phyloP scores from a whole-genome alignment of 2,329 filamentous ascomycete species.

The Aspergillus pseudoviridinutans region DNA sequence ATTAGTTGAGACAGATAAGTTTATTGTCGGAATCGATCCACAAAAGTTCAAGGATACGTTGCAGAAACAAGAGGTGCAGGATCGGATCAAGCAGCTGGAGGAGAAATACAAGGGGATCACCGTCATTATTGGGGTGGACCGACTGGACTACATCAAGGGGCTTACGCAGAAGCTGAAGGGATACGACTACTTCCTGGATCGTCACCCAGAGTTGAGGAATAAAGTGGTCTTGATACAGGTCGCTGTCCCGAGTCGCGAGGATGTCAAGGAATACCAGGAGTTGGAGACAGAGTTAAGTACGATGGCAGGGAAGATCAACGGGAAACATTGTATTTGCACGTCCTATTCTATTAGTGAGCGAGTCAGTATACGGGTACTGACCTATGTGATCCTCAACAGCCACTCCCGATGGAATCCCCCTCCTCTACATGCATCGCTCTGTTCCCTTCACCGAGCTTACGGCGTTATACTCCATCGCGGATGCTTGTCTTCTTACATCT shows the following conservation, averaged over 20 bases:
- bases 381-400: conserved; percentile 40
- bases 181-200: conserved; percentile 84
- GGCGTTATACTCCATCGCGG: conserved; percentile 84
- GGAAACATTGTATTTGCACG: conserved; percentile 63
- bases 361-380: background rate
- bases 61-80: conserved; percentile 69
- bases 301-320: conserved; percentile 89
- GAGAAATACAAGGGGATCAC: conserved; percentile 86
- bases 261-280: conserved; percentile 95
- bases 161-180: conserved; percentile 92
- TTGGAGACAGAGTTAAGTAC: conserved; percentile 86
- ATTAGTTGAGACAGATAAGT: conserved; percentile 79
- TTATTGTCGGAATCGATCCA: conserved; percentile 92
- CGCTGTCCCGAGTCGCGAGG: conserved; percentile 75
- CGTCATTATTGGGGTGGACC: conserved; percentile 88
- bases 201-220: conserved; percentile 89
- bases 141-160: conserved; percentile 95
- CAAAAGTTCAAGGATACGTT: conserved; percentile 86
- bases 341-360: background rate
- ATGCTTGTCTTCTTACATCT: conserved; percentile 82
- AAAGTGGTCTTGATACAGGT: conserved; percentile 92
- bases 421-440: conserved; percentile 92
- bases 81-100: conserved; percentile 72
- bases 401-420: conserved; percentile 91
- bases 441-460: conserved; percentile 90